Evolutionary conservation across 345 rosid species (phyloP), one percentile per base, ranked within the genome.

Genomic region (Excoecaria cochinchinensis): DNA sequence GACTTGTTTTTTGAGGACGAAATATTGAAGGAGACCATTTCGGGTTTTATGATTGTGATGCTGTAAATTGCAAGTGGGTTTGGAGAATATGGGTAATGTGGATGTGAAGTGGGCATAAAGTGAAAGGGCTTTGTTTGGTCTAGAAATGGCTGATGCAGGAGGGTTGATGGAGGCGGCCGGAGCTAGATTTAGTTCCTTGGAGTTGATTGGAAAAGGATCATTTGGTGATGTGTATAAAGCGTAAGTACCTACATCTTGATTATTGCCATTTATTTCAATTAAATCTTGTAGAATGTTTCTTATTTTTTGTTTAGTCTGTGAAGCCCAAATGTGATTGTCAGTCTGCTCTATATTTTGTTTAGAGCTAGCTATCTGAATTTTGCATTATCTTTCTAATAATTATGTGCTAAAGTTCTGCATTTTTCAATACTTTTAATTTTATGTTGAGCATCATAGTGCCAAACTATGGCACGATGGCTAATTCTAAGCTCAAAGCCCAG

Each of bases 191-290:
- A 89, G 85, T 80, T 90, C 92, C 51, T 80, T 86, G 71, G 96
- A 95, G 88, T 87, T 93, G 80, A 95, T 95, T 6, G 99, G 99
- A 12, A 87, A 94, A 88, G 99, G 99, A 71, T 95, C 99, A 1
- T 95, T 95, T 53, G 99, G 99, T 1, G 99, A 95, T 61, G 99
- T 95, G 72, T 95, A 93, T 84, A 95, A 93, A 89, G 99, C 96
- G 99, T 95, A 85, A 85, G 92, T 89, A 11, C 74, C 69, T 11
- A 36, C 31, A 5, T 58, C 70, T 80, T 53, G 47, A 68, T 53
- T 71, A 36, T 2, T 50, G 51, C 38, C 63, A 17, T 70, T 67
- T 76, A 39, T 65, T 58, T 40, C 16, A 42, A 13, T 57, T 65
- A 36, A 70, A 42, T 51, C 42, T 31, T 51, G 21, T 11, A 48